Conservation (phyloP, 139 green algal genomes). For the Chlorella sp. region DNA sequence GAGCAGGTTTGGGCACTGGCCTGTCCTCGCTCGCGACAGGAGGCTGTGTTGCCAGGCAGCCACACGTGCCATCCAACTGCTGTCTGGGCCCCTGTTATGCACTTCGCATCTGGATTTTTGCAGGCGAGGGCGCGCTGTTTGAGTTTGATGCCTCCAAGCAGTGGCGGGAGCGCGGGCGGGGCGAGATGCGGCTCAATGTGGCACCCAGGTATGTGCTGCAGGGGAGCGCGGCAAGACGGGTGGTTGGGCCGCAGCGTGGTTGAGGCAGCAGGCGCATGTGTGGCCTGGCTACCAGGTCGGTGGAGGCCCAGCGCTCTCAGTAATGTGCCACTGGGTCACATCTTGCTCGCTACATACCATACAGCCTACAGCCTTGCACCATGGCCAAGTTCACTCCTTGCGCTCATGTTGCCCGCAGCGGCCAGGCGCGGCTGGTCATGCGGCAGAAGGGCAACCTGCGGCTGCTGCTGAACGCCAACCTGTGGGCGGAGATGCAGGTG, state of each 20-base stretch:
- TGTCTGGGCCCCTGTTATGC: too few relatives aligned
- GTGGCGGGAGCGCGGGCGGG: conserved; percentile 90
- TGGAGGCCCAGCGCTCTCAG: too few relatives aligned
- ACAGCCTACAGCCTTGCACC: too few relatives aligned
- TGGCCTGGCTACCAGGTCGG: too few relatives aligned
- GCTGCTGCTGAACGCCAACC: conserved; percentile 92
- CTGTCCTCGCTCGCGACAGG: too few relatives aligned
- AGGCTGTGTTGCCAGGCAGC: too few relatives aligned
- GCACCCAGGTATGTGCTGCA: neutral
- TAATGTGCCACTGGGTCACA: too few relatives aligned
- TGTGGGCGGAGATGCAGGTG: conserved; percentile 82
- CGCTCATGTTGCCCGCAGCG: conserved; percentile 26
- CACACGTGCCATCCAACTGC: too few relatives aligned
- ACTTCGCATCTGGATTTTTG: neutral
- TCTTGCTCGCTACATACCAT: too few relatives aligned
- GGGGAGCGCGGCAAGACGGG: too few relatives aligned
- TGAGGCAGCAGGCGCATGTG: neutral
- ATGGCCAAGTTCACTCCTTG: too few relatives aligned
- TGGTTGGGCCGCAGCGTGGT: neutral
- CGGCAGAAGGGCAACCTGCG: conserved; percentile 84
- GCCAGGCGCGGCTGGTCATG: conserved; percentile 89
- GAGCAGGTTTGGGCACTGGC: too few relatives aligned
- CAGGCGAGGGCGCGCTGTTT: conserved; percentile 81
- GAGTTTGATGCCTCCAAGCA: conserved; percentile 78
- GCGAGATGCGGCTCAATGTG: conserved; percentile 87